phyloP scores from a whole-genome alignment of 805 yeast species.

The Metahyphopichia silvanorum region DNA sequence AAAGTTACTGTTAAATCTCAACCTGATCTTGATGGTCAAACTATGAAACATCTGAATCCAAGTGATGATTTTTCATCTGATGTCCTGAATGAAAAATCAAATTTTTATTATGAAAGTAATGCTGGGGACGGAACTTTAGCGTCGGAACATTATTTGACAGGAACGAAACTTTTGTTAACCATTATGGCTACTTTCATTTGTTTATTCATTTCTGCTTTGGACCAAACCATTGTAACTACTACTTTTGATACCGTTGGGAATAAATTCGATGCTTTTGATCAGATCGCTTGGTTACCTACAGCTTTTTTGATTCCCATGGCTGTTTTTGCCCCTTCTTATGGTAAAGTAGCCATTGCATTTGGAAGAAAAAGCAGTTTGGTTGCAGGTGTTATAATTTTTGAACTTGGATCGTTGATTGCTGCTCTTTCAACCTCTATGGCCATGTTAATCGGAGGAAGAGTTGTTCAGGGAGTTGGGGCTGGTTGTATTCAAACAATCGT shows the following conservation, averaged over 20 bases:
- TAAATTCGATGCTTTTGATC: slow-evolving; percentile 14
- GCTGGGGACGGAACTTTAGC: slow-evolving; percentile 23
- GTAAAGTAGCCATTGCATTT: slow-evolving; percentile 18
- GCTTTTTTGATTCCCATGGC: slow-evolving; percentile 20
- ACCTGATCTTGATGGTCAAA: no score
- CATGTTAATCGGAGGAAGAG: slow-evolving; percentile 24
- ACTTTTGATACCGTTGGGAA: slow-evolving; percentile 14
- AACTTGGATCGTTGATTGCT: slow-evolving; percentile 17
- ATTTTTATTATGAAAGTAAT: slow-evolving; percentile 10
- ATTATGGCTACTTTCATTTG: slow-evolving; percentile 10
- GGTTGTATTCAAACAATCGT: slow-evolving; percentile 19
- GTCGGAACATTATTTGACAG: slow-evolving; percentile 15
- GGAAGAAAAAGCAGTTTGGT: slow-evolving; percentile 17
- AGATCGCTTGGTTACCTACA: slow-evolving; percentile 20
- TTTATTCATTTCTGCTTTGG: slow-evolving; percentile 17
- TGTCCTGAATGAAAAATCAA: not conserved
- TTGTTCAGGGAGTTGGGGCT: slow-evolving; percentile 20
- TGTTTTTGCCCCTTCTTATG: slow-evolving; percentile 17
- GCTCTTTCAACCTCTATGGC: slow-evolving; percentile 17
- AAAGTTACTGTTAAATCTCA: no score
- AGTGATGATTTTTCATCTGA: not conserved
- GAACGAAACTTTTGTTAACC: slow-evolving; percentile 9
- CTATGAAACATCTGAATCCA: not conserved
- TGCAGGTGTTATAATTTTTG: slow-evolving; percentile 15
- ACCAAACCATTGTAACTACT: slow-evolving; percentile 19